Evolutionary conservation across 768 basidiomycete species (phyloP).

Genomic region (Macrolepiota dolichaula): DNA sequence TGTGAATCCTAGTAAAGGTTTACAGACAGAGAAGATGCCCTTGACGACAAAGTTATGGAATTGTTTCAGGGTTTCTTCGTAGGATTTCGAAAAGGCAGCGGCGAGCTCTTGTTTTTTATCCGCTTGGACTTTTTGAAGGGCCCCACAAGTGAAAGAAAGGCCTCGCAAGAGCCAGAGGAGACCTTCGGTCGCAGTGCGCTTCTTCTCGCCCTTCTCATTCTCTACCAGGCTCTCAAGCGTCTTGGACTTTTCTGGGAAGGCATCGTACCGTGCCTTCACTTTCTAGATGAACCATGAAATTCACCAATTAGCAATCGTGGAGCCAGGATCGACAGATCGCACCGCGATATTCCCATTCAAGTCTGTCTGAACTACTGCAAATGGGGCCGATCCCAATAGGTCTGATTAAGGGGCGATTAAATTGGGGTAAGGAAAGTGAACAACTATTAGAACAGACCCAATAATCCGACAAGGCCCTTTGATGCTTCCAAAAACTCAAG

Average conservation of each 20-base stretch:
- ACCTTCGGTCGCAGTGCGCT: constrained; percentile 84
- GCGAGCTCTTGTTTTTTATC: constrained; percentile 65
- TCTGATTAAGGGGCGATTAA: constrained; percentile 40
- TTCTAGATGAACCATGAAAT: constrained; percentile 54
- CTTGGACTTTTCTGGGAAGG: constrained; percentile 55
- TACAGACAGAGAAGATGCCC: constrained; percentile 54
- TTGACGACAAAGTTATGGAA: constrained; percentile 80
- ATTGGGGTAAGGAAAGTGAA: neutral
- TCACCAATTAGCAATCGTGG: neutral
- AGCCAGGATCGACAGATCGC: constrained; percentile 23
- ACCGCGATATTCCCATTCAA: constrained; percentile 91
- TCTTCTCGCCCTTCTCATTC: constrained; percentile 86
- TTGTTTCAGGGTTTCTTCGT: constrained; percentile 78
- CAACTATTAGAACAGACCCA: constrained; percentile 55
- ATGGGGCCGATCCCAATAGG: constrained; percentile 82
- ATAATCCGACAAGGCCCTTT: constrained; percentile 83
- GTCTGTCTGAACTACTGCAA: constrained; percentile 80
- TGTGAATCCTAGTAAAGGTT: neutral
- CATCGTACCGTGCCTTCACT: constrained; percentile 78
- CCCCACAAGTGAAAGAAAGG: constrained; percentile 83
- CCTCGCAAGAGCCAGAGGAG: constrained; percentile 94
- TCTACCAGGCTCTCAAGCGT: constrained; percentile 84
- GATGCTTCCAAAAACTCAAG: constrained; percentile 83
- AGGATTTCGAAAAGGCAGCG: constrained; percentile 74
- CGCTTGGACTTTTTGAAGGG: constrained; percentile 67